Conservation (phyloP, 352 stramenopile species). For the Vaucheria bursata region DNA sequence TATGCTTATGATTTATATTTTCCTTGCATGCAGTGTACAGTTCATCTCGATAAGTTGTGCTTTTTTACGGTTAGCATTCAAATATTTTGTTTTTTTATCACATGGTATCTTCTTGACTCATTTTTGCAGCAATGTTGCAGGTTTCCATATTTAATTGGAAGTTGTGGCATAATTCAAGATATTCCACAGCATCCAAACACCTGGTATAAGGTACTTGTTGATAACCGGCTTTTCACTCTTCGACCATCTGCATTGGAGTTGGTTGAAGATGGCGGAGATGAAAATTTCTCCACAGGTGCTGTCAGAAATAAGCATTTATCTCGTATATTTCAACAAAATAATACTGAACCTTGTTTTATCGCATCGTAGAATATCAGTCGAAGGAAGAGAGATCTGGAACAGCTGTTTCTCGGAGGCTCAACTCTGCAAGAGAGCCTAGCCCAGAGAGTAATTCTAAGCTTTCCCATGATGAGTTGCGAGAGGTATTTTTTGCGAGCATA, state of each 20-base stretch:
- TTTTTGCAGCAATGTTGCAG: background rate
- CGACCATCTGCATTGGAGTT: conserved; percentile 23
- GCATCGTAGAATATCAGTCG: no score
- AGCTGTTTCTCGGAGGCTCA: no score
- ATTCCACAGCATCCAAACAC: conserved; percentile 40
- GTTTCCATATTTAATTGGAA: conserved; percentile 22
- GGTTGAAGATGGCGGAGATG: background rate
- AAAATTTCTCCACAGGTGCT: no score
- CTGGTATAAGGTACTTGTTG: conserved; percentile 35
- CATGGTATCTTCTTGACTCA: background rate
- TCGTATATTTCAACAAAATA: no score
- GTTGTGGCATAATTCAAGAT: conserved; percentile 16
- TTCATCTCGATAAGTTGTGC: background rate
- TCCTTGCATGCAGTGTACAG: conserved; percentile 1
- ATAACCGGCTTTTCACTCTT: conserved; percentile 22
- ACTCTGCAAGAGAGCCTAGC: no score
- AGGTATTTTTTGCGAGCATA: no score
- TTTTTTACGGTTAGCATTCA: background rate
- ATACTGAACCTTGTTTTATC: no score
- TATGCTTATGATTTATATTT: background rate
- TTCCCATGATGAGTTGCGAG: no score
- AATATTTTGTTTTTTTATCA: background rate
- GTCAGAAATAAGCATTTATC: no score
- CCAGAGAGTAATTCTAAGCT: no score
- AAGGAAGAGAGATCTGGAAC: no score